Conservation (phyloP, 225 moss, liverwort and hornwort genomes). For the Rhytidiadelphus loreus region DNA sequence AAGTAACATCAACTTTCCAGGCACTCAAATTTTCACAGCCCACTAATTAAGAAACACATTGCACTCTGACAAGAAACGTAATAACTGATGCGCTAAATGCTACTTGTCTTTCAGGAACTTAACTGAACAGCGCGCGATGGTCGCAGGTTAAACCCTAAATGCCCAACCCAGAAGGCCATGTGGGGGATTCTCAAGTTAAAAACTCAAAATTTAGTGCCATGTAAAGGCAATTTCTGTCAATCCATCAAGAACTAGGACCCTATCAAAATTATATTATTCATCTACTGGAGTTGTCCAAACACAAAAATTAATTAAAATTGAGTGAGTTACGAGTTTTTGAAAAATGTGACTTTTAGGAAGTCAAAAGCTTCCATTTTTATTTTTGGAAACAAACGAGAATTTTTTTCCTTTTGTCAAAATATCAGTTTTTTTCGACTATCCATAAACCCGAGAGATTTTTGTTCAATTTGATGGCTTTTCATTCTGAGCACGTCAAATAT, state of each 20-base stretch:
- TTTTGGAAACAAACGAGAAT: neutral
- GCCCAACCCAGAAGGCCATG: neutral
- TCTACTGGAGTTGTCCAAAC: too few relatives aligned
- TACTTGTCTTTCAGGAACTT: neutral
- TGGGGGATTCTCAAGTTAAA: neutral
- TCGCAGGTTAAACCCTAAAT: neutral
- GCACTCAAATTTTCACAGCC: neutral
- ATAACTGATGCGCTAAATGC: neutral
- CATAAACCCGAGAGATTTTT: neutral
- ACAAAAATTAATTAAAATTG: neutral
- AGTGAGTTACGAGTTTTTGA: neutral
- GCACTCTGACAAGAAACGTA: neutral
- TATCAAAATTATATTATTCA: neutral
- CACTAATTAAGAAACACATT: neutral
- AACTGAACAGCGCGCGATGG: neutral
- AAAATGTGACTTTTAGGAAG: neutral
- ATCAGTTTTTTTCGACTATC: neutral
- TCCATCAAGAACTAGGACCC: neutral
- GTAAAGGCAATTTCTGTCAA: neutral
- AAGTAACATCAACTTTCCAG: neutral
- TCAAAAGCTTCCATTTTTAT: neutral
- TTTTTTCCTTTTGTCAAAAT: neutral
- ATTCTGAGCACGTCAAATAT: neutral
- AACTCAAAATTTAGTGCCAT: neutral
- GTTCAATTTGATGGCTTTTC: neutral